Evolutionary conservation across 164 flowering plant genomes (phyloP).

Genomic region (Nymphaea thermarum): DNA sequence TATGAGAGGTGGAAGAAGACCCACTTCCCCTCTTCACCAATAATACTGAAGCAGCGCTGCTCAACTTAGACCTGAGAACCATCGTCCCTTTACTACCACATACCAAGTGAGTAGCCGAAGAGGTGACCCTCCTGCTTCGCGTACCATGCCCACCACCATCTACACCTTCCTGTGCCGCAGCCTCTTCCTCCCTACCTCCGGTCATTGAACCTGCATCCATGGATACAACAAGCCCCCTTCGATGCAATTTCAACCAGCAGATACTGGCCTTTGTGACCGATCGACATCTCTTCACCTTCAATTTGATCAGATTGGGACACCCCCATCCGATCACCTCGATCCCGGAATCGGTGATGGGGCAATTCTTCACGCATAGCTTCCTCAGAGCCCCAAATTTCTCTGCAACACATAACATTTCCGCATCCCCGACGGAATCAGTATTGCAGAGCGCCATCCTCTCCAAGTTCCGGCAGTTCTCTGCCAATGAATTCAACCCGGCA

Average conservation of each 20-base stretch:
- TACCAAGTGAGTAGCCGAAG: slow-evolving; percentile 9
- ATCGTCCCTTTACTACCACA: slow-evolving; percentile 21
- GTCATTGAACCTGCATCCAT: slow-evolving; percentile 15
- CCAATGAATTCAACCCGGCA: slow-evolving; percentile 7
- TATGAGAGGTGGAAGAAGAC: neutral
- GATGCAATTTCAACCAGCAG: slow-evolving; percentile 6
- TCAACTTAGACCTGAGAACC: slow-evolving; percentile 13
- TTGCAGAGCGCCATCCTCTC: slow-evolving; percentile 25
- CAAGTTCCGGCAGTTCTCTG: slow-evolving; percentile 12
- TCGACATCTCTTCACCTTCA: slow-evolving; percentile 25
- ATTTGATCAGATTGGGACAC: slow-evolving; percentile 21
- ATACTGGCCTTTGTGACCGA: slow-evolving; percentile 12
- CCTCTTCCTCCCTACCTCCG: slow-evolving; percentile 7
- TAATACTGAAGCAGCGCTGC: slow-evolving; percentile 2
- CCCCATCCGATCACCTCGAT: slow-evolving; percentile 15
- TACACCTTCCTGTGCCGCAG: neutral
- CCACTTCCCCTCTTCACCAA: neutral
- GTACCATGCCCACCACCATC: neutral
- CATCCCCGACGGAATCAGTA: slow-evolving; percentile 17
- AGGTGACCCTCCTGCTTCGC: neutral
- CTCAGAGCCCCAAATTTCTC: slow-evolving; percentile 15
- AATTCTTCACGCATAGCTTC: slow-evolving; percentile 24
- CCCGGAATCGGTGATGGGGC: slow-evolving; percentile 17
- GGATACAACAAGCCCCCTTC: slow-evolving; percentile 12
- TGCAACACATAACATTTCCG: slow-evolving; percentile 13